Evolutionary conservation across 2,329 filamentous ascomycete species (phyloP), one percentile per base, ranked within the genome.

Genomic region (Fusarium humuli): DNA sequence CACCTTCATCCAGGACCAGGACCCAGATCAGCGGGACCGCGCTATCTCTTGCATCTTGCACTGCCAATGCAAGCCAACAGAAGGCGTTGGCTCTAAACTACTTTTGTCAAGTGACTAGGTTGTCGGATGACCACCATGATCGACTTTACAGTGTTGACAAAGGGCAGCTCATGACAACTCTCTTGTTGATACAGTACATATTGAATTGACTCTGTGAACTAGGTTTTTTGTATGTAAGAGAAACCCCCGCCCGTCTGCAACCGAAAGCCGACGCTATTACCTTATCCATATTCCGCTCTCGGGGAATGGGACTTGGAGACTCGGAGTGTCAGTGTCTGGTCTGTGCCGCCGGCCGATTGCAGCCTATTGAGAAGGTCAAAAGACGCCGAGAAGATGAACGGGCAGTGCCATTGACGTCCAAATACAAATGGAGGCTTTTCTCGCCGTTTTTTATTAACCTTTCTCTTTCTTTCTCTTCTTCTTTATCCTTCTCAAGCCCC

Each of bases 331-430:
- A 37, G 34, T 37, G 34, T 37, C 34, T 37, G 34, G 44, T 49
- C 41, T 63, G 32, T 64, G 69, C 69, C 72, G 71, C 64, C 72
- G 73, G 73, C 73, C 72, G 71, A 69, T 72, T 72, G 72, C 72
- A 75, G 66, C 71, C 69, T 56, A 68, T 70, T n/a, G 44, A 59
- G 52, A 68, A 49, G 57, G 30, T 57, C 53, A 18, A 60, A 42
- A 61, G 63, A 61, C 25, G 61, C 57, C 54, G 54, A 66, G 62
- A 57, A 59, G 60, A 69, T 62, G 65, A 37, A 72, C 52, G 57
- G 57, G 56, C 66, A 32, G 37, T 58, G 61, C 49, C 40, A 45
- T 67, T 49, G 52, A 70, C 45, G 34, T 63, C 40, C 50, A 49
- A 47, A 72, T 71, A 71, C 70, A 75, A 73, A 75, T 73, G 61